A percentile compares a stretch with the other conserved stretches of the same genome.
Conservation (phyloP, 164 flowering plant genomes). For the Warburgia ugandensis region DNA sequence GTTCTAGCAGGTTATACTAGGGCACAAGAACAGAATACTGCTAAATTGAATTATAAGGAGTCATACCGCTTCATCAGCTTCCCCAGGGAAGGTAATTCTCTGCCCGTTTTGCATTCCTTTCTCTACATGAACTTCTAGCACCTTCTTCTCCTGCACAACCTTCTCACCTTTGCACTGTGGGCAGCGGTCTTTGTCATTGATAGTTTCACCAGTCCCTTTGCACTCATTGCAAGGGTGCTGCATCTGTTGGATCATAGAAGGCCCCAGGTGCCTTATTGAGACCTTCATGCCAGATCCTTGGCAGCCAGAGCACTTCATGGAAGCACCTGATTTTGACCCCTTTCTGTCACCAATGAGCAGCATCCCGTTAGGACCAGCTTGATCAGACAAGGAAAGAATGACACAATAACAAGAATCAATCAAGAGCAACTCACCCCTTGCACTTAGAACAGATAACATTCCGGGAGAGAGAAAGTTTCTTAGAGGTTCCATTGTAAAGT, state of each 20-base stretch:
- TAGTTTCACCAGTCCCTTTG: slow-evolving; percentile 79
- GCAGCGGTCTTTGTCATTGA: slow-evolving; percentile 74
- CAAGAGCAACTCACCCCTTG: slow-evolving; percentile 44
- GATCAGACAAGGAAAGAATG: background rate
- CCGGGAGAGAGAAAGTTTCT: slow-evolving; percentile 71
- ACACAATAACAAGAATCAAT: background rate
- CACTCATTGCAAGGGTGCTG: slow-evolving; percentile 87
- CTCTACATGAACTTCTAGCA: slow-evolving; percentile 74
- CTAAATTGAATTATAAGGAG: background rate
- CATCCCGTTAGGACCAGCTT: background rate
- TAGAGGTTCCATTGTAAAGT: slow-evolving; percentile 48
- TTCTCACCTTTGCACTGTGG: slow-evolving; percentile 84
- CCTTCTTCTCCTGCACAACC: slow-evolving; percentile 83
- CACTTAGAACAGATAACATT: slow-evolving; percentile 80
- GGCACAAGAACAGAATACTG: background rate
- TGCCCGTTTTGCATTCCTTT: slow-evolving; percentile 92
- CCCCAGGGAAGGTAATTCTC: slow-evolving; percentile 80
- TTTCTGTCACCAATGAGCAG: slow-evolving; percentile 33
- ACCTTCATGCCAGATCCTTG: slow-evolving; percentile 87
- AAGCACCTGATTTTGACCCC: slow-evolving; percentile 83
- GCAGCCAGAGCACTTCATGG: slow-evolving; percentile 64
- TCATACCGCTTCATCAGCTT: slow-evolving; percentile 87
- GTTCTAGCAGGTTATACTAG: background rate
- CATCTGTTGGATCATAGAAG: slow-evolving; percentile 89
- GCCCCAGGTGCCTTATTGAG: slow-evolving; percentile 74